Base-by-base conservation (phyloP, 1,284 basidiomycete genomes). In the Agaricales sp. region DNA sequence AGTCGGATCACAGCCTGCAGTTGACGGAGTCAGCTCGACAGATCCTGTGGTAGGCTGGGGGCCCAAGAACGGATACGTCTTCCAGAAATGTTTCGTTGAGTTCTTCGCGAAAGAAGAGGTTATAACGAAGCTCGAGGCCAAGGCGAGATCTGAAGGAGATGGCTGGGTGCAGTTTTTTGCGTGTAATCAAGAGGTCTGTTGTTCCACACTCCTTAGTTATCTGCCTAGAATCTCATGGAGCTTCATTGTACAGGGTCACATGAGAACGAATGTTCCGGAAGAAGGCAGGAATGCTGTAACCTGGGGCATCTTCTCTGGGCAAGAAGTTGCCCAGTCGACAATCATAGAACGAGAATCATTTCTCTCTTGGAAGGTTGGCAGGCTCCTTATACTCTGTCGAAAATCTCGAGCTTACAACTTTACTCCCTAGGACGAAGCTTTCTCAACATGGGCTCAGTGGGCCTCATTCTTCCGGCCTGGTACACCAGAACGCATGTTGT, bases 21-120 rank as follows among this genome's bases (percentile, higher is more conserved):
- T 97, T 4, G 87, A 98, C 60, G 89, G 87, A 3, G 79, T 71
- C 12, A 69, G 65, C 39, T 92, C 89, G 38, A 74, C 79, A 53
- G 83, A 95, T 61, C 73, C 78, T 12, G 68, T 87, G 0, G 81
- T 94, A 52, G 96, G 95, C 1, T 99, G 95, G 84, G 95, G 95
- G 3, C 96, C 95, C 3, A 72, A 74, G 45, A 84, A 81, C 8
- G 95, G 95, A 2, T 94, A 93, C 65, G 87, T 99, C 12, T 99
- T 91, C 67, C 96, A 99, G 66, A 99, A 99, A 67, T 79, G 87
- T 2, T 99, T 98, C 61, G 92, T 98, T 3, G 95, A 99, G 67
- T 95, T 98, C 63, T 99, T 99, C 62, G 87, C 87, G 37, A 73
- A 76, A 45, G 59, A 68, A 51, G 63, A 72, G 16, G 82, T 87